Evolutionary conservation across 129 eudicot genomes (phyloP), one percentile per base, ranked within the genome.

Genomic region (Kitagawia praeruptora): DNA sequence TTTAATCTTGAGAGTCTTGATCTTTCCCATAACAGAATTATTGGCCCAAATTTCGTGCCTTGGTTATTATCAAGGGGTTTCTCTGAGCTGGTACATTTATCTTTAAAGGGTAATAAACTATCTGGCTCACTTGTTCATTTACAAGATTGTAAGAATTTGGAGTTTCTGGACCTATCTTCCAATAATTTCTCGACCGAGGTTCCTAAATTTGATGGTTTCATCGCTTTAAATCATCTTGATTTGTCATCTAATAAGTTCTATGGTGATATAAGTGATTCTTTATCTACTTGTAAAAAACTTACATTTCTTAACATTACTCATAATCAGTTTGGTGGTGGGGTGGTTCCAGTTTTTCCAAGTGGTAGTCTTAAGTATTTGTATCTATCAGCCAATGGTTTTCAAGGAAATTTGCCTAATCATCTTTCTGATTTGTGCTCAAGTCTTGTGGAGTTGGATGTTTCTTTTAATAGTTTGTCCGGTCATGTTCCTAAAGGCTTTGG

Each of bases 181-280:
- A 92, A 92, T 74, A 89, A 92, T 79, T 84, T 92, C 82, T 83
- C 89, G 27, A 44, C 83, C 31, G 74, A 56, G 34, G 74, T 92
- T 14, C 92, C 94, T 19, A 21, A 67, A 2, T 81, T 92, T 40
- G 56, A 78, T 28, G 88, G 82, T 69, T 89, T 92, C 56, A 67
- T 84, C 4, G 34, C 42, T 9, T 80, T 92, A 84, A 76, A 66
- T 8, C 76, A 88, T 76, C 84, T 89, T 70, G 95, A 92, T 80
- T 85, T 92, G 34, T 89, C 95, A n/a, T 86, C 95, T 41, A 92
- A 92, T 70, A 92, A 81, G 84, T 86, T 92, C 54, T 75, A 9
- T 74, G 95, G 95, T 3, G 87, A 77, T 11, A 75, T 86, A 16
- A 83, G 84, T 0, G 83, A 19, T 82, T 83, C 84, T 25, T 54